Percentiles rank a stretch among this genome's conserved stretches.
These are phyloP conservation scores for Clavulina sp. DNA, from an alignment of 768 basidiomycete genomes.

Conservation along the genomic window DNA sequence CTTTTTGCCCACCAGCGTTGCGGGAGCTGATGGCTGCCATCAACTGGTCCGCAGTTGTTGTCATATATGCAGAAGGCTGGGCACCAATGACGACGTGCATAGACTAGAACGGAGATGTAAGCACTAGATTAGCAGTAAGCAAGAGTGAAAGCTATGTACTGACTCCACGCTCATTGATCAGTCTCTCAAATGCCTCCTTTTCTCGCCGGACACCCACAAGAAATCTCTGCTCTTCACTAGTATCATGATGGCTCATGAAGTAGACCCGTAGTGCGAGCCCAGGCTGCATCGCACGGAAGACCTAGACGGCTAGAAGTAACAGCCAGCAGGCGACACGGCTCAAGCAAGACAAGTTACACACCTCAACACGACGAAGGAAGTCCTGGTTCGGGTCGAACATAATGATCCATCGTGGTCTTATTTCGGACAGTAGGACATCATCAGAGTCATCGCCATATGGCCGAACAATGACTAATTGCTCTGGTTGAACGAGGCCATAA, in stretches of 20 bases:
- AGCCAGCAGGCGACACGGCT: not conserved
- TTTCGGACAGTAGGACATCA: slow-evolving; percentile 70
- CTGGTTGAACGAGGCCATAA: slow-evolving; percentile 63
- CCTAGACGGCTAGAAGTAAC: slow-evolving; percentile 26
- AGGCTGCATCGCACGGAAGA: slow-evolving; percentile 70
- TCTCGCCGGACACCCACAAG: slow-evolving; percentile 75
- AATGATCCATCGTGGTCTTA: slow-evolving; percentile 80
- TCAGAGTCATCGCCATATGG: slow-evolving; percentile 87
- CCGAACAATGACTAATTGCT: slow-evolving; percentile 69
- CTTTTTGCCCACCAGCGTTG: slow-evolving; percentile 69
- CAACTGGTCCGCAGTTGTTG: slow-evolving; percentile 16
- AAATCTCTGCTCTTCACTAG: slow-evolving; percentile 92
- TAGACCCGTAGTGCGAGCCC: slow-evolving; percentile 77
- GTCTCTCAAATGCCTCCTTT: slow-evolving; percentile 80
- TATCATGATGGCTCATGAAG: slow-evolving; percentile 87
- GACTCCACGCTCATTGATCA: slow-evolving; percentile 86
- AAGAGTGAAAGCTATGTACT: slow-evolving; percentile 17
- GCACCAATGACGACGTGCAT: slow-evolving; percentile 72
- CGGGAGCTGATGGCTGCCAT: slow-evolving; percentile 73
- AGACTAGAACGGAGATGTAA: slow-evolving; percentile 30
- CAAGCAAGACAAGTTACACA: slow-evolving; percentile 18
- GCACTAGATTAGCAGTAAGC: not conserved
- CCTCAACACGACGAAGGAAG: slow-evolving; percentile 84
- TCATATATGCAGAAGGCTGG: slow-evolving; percentile 13
- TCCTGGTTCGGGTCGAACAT: slow-evolving; percentile 93